Conservation (phyloP, 2,329 filamentous ascomycete genomes). For the Hypoxylon sp. region DNA sequence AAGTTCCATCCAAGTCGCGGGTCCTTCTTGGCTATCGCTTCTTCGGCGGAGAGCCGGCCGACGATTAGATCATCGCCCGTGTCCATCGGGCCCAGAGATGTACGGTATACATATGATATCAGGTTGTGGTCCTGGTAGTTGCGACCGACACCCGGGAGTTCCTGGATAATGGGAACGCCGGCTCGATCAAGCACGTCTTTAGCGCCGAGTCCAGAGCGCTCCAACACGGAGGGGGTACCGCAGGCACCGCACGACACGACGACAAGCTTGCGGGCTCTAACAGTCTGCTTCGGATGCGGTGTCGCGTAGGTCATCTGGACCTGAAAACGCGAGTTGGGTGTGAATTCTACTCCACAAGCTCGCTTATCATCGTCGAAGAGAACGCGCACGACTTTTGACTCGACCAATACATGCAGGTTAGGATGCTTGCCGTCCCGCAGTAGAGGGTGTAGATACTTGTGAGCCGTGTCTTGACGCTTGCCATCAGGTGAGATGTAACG, state of each 20-base stretch:
- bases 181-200: slow-evolving; percentile 58
- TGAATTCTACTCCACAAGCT: slow-evolving; percentile 69
- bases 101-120: slow-evolving; percentile 63
- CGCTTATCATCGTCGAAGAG: slow-evolving; percentile 66
- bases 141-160: slow-evolving; percentile 66
- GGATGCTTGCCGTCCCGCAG: slow-evolving; percentile 50
- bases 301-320: slow-evolving; percentile 52
- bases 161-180: slow-evolving; percentile 62
- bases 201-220: slow-evolving; percentile 73
- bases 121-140: slow-evolving; percentile 67
- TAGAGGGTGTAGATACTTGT: slow-evolving; percentile 49
- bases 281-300: slow-evolving; percentile 47
- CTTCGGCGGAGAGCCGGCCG: slow-evolving; percentile 46
- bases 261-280: slow-evolving; percentile 69
- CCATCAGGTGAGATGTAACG: slow-evolving; percentile 48
- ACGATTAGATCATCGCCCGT: slow-evolving; percentile 55
- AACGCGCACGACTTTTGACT: slow-evolving; percentile 58
- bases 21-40: slow-evolving; percentile 45
- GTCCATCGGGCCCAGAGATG: slow-evolving; percentile 61
- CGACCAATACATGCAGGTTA: slow-evolving; percentile 52
- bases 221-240: slow-evolving; percentile 68
- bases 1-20: slow-evolving; percentile 66
- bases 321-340: slow-evolving; percentile 60
- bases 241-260: slow-evolving; percentile 63
- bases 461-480: slow-evolving; percentile 49